These are phyloP conservation scores for Aspergillus clavatus DNA, from an alignment of 2,329 filamentous ascomycete genomes.

Conservation along the genomic window DNA sequence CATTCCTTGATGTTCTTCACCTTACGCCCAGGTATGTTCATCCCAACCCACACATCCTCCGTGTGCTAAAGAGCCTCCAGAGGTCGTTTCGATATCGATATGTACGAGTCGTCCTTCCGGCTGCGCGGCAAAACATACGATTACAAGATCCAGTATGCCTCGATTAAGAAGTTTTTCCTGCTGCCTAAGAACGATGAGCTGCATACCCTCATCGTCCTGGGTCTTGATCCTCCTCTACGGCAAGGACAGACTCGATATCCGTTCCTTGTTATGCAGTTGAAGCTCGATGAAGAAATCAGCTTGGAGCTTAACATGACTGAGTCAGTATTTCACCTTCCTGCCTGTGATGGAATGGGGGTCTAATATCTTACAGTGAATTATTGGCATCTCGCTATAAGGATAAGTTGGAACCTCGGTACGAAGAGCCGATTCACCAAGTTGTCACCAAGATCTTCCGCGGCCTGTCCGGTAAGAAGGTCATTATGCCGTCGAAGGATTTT, in stretches of 20 bases:
- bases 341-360: neutral
- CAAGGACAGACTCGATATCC: conserved; percentile 97
- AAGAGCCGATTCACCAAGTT: conserved; percentile 87
- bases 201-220: conserved; percentile 90
- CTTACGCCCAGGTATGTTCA: conserved; percentile 75
- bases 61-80: conserved; percentile 45
- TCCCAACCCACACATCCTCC: conserved; percentile 6
- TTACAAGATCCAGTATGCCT: conserved; percentile 98
- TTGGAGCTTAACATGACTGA: conserved; percentile 96
- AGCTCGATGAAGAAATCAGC: conserved; percentile 93
- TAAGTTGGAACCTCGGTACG: conserved; percentile 83
- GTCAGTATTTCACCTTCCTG: conserved; percentile 23
- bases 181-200: conserved; percentile 97
- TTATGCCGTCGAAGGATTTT: conserved; percentile 91
- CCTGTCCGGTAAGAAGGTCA: conserved; percentile 89
- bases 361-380: conserved; percentile 52
- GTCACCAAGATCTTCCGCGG: conserved; percentile 94
- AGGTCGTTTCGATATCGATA: conserved; percentile 99
- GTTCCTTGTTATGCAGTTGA: conserved; percentile 98
- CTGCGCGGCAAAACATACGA: conserved; percentile 98
- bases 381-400: conserved; percentile 83
- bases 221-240: conserved; percentile 87
- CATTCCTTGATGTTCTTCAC: conserved; percentile 93
- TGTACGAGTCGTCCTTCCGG: conserved; percentile 97
- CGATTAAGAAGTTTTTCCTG: conserved; percentile 98